A percentile compares a stretch with the other conserved stretches of the same genome.
Conservation (phyloP, 495 filamentous ascomycete species). For the Penicillium nucicola region DNA sequence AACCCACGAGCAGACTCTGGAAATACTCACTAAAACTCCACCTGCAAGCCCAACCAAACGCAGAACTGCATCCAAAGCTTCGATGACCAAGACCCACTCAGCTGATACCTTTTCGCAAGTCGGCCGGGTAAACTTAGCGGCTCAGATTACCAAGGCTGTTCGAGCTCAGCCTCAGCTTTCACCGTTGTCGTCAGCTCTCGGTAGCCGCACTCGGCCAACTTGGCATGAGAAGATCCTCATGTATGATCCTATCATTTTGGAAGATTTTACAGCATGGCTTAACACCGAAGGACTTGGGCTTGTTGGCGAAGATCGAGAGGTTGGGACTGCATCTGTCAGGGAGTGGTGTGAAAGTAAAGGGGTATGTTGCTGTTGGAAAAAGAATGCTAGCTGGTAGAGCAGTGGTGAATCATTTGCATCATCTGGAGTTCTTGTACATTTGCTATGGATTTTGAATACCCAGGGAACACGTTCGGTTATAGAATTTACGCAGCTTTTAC, state of each 20-base stretch:
- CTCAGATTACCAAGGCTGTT: constrained; percentile 66
- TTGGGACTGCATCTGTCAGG: constrained; percentile 59
- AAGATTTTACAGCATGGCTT: constrained; percentile 82
- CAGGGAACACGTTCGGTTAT: not conserved
- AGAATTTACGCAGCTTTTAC: too few relatives aligned
- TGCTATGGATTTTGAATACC: not conserved
- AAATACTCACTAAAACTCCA: constrained; percentile 11
- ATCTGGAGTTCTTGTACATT: not conserved
- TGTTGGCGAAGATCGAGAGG: constrained; percentile 63
- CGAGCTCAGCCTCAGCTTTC: constrained; percentile 47
- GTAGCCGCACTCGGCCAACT: constrained; percentile 37
- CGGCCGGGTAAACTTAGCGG: constrained; percentile 45
- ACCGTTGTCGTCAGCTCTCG: not conserved
- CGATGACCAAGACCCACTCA: constrained; percentile 4
- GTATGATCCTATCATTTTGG: constrained; percentile 87
- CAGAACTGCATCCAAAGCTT: constrained; percentile 8
- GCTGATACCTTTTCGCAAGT: not conserved
- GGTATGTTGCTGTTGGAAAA: constrained; percentile 61
- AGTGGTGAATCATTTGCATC: not conserved
- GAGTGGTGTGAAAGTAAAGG: constrained; percentile 84
- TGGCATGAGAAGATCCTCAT: constrained; percentile 93
- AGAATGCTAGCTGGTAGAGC: constrained; percentile 16
- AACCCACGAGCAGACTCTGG: constrained; percentile 3
- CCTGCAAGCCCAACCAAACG: constrained; percentile 9
- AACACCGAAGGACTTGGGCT: constrained; percentile 65